Base-by-base conservation (phyloP, 257 asterid genomes). In the Fraxinus cuspidata region DNA sequence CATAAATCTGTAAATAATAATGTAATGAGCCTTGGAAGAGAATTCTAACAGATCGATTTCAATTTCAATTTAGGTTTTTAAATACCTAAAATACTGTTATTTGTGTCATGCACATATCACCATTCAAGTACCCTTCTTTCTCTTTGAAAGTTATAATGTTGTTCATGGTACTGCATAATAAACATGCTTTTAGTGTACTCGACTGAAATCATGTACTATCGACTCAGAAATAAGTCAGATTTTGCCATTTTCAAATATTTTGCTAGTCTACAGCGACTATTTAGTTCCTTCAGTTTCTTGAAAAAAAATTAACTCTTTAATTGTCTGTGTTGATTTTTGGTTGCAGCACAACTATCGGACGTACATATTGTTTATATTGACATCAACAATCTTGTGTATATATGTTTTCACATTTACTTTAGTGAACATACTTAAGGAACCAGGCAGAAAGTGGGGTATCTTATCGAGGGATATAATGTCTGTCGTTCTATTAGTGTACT, bases 321-420 rank as follows among this genome's bases (percentile, higher is more conserved):
- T 73, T 47, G 12, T 66, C 34, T 40, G 8, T 53, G 66, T 77
- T 80, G 70, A 72, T 76, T 51, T 80, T 42, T 12, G 80, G 28
- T 3, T 89, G 92, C 98, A 93, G 99, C 86, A 97, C 42, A 95
- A 95, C 83, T 93, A 95, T 87, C 81, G 97, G 84, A 84, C 90
- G 56, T 95, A 93, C 86, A 84, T 88, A 89, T 65, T 93, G 81
- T 95, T 95, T 77, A 87, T 93, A 80, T 78, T 89, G 27, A 87
- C 97, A 60, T 88, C 98, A 65, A 90, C 99, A 37, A 64, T 77
- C 38, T 80, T 95, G 91, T 91, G 99, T 87, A 69, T 83, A 71
- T 91, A 95, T 58, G 98, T 95, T 71, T 95, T 93, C 87, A 85
- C 93, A 35, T 91, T 95, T 85, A 92, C 98, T 28, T 74, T 95